Base-by-base conservation (phyloP, 805 yeast species). In the Pichia thaimueangensis region DNA sequence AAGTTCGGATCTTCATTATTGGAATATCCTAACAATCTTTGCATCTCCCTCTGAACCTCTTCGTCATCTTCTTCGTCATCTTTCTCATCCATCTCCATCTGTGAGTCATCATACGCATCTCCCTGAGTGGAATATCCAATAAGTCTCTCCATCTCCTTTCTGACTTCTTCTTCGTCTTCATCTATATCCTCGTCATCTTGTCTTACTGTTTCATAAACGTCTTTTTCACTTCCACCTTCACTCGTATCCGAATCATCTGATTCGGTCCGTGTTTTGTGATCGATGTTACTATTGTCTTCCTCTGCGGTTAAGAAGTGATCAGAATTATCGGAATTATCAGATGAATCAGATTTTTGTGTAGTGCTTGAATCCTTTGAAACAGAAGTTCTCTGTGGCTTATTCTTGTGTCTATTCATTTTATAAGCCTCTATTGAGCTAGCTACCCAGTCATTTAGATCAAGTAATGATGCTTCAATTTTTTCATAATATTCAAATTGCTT, bases 141-240 rank as follows among this genome's bases (percentile, higher is more conserved):
- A 9, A 43, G 41, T 19, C 41, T 39, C 23, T 35, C 43, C 47
- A 43, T 43, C 36, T 43, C 47, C 6, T 22, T 36, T 24, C 20
- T 12, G 7, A 39, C 31, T n/a, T 43, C 44, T 19, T 35, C 41
- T 21, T 35, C 44, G 12, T 41, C 42, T 35, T 42, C 37, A 23
- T 13, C 35, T 6, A 20, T 39, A 5, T 37, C 35, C 8, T 17
- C 25, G n/a, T 37, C 37, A 19, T 36, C 32, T 12, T 25, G 21
- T 2, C 28, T 31, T 10, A 2, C 16, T 13, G 5, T 24, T 29
- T 33, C 16, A 16, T 19, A 10, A n/a, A 21, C 32, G 25, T 35
- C 12, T 13, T 22, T 28, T 4, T 22, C 30, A 33, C 31, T 37
- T 29, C 34, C 46, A 11, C 19, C 19, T 12, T 30, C 19, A 16